A percentile compares a stretch with the other conserved stretches of the same genome.
These are phyloP conservation scores for Chlorophyllum brunneum DNA, from an alignment of 768 basidiomycete species.

Conservation along the genomic window DNA sequence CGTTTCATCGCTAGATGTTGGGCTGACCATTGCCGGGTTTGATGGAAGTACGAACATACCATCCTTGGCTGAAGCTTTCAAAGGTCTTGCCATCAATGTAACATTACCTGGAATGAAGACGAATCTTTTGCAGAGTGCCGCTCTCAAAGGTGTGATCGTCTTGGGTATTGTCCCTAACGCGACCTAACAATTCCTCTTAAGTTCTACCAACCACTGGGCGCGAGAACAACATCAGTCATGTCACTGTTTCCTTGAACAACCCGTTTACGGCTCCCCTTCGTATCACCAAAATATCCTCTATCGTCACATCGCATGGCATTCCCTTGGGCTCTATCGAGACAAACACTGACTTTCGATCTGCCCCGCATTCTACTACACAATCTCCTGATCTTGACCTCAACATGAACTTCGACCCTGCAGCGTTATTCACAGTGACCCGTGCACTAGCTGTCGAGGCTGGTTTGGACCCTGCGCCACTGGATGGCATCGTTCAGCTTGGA, in stretches of 20 bases:
- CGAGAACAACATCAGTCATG: slow-evolving; percentile 60
- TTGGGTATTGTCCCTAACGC: neutral
- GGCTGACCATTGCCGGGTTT: slow-evolving; percentile 54
- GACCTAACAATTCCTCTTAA: slow-evolving; percentile 18
- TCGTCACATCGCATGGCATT: slow-evolving; percentile 60
- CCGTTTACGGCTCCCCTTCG: slow-evolving; percentile 60
- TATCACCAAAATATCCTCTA: slow-evolving; percentile 56
- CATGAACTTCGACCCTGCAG: slow-evolving; percentile 65
- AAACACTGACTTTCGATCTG: slow-evolving; percentile 43
- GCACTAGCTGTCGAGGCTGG: slow-evolving; percentile 62
- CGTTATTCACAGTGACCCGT: slow-evolving; percentile 72
- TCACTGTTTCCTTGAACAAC: slow-evolving; percentile 58
- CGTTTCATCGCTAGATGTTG: slow-evolving; percentile 38
- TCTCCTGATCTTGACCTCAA: slow-evolving; percentile 57
- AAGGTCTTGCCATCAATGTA: slow-evolving; percentile 51
- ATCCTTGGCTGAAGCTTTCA: slow-evolving; percentile 58
- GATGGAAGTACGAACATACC: slow-evolving; percentile 53
- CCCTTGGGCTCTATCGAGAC: slow-evolving; percentile 58
- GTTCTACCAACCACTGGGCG: slow-evolving; percentile 64
- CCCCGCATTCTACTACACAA: slow-evolving; percentile 49
- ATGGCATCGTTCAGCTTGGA: slow-evolving; percentile 63
- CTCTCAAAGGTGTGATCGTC: slow-evolving; percentile 43
- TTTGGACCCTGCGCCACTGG: slow-evolving; percentile 54
- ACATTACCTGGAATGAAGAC: slow-evolving; percentile 59
- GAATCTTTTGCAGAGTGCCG: slow-evolving; percentile 50